Evolutionary conservation across 2,329 filamentous ascomycete species (phyloP).

Genomic region (Fusarium longipes): DNA sequence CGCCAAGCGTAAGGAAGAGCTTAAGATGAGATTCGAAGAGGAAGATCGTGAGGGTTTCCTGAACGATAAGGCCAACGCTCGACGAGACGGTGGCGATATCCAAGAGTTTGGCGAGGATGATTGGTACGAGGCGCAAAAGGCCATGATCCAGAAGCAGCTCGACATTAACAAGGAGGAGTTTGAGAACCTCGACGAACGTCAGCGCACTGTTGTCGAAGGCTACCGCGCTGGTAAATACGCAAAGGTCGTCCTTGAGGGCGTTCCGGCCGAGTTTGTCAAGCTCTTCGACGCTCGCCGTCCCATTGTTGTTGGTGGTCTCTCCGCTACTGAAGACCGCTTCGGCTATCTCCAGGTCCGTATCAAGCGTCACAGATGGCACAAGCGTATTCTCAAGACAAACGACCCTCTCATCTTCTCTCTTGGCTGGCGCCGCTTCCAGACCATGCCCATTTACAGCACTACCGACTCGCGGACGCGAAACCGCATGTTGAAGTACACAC

Average conservation of each 20-base stretch:
- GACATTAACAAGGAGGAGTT: constrained; percentile 98
- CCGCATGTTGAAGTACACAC: constrained; percentile 98
- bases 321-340: constrained; percentile 93
- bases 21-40: constrained; percentile 94
- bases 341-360: constrained; percentile 96
- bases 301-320: constrained; percentile 89
- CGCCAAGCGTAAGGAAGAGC: constrained; percentile 90
- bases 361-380: constrained; percentile 98
- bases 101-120: constrained; percentile 96
- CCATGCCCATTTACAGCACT: constrained; percentile 91
- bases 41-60: constrained; percentile 97
- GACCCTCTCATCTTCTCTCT: constrained; percentile 97
- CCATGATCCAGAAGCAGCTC: constrained; percentile 91
- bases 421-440: constrained; percentile 95
- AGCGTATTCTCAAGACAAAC: constrained; percentile 98
- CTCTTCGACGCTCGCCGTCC: constrained; percentile 86
- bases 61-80: constrained; percentile 85
- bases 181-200: constrained; percentile 84
- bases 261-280: constrained; percentile 89
- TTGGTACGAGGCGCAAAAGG: constrained; percentile 98
- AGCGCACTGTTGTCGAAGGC: constrained; percentile 87
- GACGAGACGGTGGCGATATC: constrained; percentile 73
- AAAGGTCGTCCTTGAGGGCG: constrained; percentile 86
- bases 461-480: constrained; percentile 93
- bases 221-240: constrained; percentile 93